phyloP scores from a whole-genome alignment of 192 early-diverging fungal species.

The Dispira simplex region DNA sequence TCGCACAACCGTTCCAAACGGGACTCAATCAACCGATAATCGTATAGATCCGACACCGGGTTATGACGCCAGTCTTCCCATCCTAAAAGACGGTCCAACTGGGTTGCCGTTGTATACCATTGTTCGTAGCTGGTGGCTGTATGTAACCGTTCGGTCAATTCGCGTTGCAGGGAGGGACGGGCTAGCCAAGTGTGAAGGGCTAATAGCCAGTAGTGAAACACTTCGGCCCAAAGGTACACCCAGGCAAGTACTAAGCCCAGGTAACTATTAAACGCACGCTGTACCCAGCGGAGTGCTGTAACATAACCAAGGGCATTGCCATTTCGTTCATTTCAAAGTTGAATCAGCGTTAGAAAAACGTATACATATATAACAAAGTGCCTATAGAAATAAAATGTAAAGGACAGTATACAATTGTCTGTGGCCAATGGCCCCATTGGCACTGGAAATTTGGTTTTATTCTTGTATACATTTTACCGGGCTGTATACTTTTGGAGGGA shows the following conservation, averaged over 20 bases:
- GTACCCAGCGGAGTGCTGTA: neutral
- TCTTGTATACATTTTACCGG: too few relatives aligned
- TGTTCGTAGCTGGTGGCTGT: neutral
- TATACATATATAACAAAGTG: neutral
- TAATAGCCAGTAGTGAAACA: neutral
- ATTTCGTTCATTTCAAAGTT: neutral
- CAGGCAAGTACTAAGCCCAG: neutral
- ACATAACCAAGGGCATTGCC: neutral
- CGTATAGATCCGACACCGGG: conserved; percentile 36
- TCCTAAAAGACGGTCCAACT: neutral
- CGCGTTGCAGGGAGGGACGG: neutral
- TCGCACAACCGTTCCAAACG: conserved; percentile 30
- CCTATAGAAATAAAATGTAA: neutral
- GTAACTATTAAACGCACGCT: conserved; percentile 1
- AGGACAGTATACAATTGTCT: neutral
- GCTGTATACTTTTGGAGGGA: too few relatives aligned
- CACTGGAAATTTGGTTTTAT: too few relatives aligned
- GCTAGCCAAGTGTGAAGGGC: neutral
- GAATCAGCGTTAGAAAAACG: neutral
- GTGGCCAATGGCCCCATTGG: too few relatives aligned
- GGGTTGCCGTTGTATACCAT: neutral
- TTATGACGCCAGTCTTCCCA: conserved; percentile 38
- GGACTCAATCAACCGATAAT: conserved; percentile 42
- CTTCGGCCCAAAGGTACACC: conserved; percentile 11
- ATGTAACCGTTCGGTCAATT: neutral